Evolutionary conservation across 225 moss, liverwort and hornwort species (phyloP), one percentile per base, ranked within the genome.

Genomic region (Sphagnum contortum): DNA sequence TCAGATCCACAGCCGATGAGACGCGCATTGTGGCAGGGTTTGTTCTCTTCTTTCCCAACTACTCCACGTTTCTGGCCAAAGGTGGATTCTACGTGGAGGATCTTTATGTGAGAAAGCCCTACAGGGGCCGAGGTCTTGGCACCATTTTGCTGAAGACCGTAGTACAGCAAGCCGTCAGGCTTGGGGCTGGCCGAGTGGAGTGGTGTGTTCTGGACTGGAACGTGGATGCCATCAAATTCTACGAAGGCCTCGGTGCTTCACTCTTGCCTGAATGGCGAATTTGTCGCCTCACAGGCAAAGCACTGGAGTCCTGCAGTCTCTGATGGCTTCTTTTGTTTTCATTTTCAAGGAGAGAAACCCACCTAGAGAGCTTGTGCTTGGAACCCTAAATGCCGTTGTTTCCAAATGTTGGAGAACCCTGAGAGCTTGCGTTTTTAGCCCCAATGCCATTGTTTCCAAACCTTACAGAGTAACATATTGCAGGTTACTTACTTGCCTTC

Each of bases 191-290:
- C 59, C 75, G 83, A 13, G 87, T 87, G 65, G 87, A 84, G 68
- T 87, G 87, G 87, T 84, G 87, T 62, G 87, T 87, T 68, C 72
- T 87, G 55, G 87, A 87, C 59, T 87, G 87, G 87, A 87, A 87
- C 61, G 70, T 70, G 67, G 81, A 81, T 68, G 87, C 87, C 59
- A 87, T 87, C 69, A 84, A 87, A 65, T 84, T 87, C 65, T 87
- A 87, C 46, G 81, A 87, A 65, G 72, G 76, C 3, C 48, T 87
- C 1, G 84, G 87, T 4, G 87, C 87, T 0, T 52, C 45, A 7
- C 78, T 87, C 4, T 77, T 83, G 83, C 87, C 69, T 0, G 87
- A 87, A 67, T 84, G 83, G 83, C 77, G 87, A 12, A 84, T 87
- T 65, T 87, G 87, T 46, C 84, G 84, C 5, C 83, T 87, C 45